phyloP scores from a whole-genome alignment of 768 basidiomycete genomes.

The Strobilomyces echinocephalus region DNA sequence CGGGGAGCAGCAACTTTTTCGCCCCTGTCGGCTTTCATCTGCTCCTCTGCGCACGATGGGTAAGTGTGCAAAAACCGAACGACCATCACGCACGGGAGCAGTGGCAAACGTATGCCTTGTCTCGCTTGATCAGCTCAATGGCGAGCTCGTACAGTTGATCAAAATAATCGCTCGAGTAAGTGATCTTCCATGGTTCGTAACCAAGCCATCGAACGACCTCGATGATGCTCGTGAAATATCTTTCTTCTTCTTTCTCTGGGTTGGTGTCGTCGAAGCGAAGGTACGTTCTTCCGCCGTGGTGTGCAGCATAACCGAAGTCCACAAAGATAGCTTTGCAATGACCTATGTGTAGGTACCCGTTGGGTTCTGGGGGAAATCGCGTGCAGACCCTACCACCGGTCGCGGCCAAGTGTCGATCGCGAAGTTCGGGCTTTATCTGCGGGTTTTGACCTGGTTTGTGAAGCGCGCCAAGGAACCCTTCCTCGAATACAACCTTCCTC shows the following conservation, averaged over 20 bases:
- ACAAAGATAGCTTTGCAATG: conserved; percentile 99
- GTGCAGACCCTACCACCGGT: conserved; percentile 88
- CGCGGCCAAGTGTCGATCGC: conserved; percentile 71
- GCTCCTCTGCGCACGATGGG: conserved; percentile 59
- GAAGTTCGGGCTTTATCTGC: conserved; percentile 73
- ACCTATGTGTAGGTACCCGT: conserved; percentile 92
- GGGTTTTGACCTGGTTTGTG: conserved; percentile 94
- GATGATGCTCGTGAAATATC: conserved; percentile 94
- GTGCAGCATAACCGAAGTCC: conserved; percentile 96
- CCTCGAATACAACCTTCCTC: conserved; percentile 76
- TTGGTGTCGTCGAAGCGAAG: conserved; percentile 98
- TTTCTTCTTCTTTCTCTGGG: conserved; percentile 94
- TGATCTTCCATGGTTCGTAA: conserved; percentile 97
- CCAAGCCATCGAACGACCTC: conserved; percentile 96
- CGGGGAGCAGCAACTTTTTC: conserved; percentile 75
- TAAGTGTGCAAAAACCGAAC: background rate
- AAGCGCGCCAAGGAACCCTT: conserved; percentile 88
- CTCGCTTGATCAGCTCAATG: conserved; percentile 79
- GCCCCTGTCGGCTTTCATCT: conserved; percentile 85
- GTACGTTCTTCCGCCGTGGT: conserved; percentile 89
- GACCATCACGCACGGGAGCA: conserved; percentile 72
- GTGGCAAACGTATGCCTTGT: conserved; percentile 93
- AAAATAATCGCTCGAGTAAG: conserved; percentile 98
- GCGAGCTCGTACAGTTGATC: conserved; percentile 81
- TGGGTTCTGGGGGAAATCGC: conserved; percentile 98